Evolutionary conservation across 441 rosid species (phyloP), one percentile per base, ranked within the genome.

Genomic region (Erodium trifolium): DNA sequence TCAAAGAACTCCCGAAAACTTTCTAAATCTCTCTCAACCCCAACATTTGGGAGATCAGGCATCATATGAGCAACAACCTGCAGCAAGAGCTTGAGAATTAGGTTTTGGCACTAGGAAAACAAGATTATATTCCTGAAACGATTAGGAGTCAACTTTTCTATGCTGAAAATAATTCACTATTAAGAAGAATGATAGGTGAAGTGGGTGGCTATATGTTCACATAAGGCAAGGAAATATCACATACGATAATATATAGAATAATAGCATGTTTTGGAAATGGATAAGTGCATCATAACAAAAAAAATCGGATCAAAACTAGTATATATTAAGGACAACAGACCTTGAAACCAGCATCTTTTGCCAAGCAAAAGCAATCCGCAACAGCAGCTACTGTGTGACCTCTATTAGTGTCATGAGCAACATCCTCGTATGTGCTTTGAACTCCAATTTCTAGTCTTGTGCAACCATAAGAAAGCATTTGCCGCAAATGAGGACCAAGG

Each of bases 21-120:
- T 83, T 92, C 99, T 84, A 94, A 70, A 82, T 94, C 99, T 79
- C 97, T 88, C 88, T 94, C 97, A 72, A 92, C 91, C 53, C 98
- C 98, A 79, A 94, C 99, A 82, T 92, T 94, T 16, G 99, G 98
- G 73, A 94, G 99, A 82, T 94, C 98, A 14, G 98, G 98, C 98
- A 92, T 94, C 99, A 94, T 94, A 76, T 94, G 99, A 68, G 99
- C 98, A 82, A 94, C 99, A 78, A 94, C 96, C 99, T 94, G 78
- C 41, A 83, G 59, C 31, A 59, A 31, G 68, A 74, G 66, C 68
- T 71, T 43, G 67, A 68, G 68, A 68, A 68, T 66, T 67, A 68
- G 60, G 34, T 10, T 31, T 53, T 43, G 68, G 31, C 27, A 23
- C 27, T 23, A 23, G 27, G 27, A 0, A 23, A 23, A 23, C 27